These are phyloP conservation scores for Colletotrichum scovillei DNA, from an alignment of 2,329 filamentous ascomycete genomes.

Conservation along the genomic window DNA sequence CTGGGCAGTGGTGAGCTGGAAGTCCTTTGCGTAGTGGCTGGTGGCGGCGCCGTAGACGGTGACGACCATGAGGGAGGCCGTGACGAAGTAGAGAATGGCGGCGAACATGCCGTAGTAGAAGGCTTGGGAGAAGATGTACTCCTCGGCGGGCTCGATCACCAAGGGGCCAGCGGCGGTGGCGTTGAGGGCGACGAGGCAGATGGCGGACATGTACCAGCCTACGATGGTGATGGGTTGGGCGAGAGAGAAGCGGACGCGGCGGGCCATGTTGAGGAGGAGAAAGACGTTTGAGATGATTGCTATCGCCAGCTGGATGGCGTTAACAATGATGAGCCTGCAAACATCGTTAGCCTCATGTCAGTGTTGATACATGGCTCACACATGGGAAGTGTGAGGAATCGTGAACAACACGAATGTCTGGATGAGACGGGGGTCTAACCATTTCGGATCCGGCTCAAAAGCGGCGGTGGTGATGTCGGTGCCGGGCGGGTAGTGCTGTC, in stretches of 20 bases:
- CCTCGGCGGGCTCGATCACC: slow-evolving; percentile 50
- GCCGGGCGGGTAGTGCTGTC: slow-evolving; percentile 64
- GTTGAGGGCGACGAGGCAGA: slow-evolving; percentile 74
- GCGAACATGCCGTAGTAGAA: slow-evolving; percentile 90
- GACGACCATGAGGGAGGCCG: slow-evolving; percentile 79
- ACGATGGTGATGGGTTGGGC: slow-evolving; percentile 87
- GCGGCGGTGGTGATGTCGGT: slow-evolving; percentile 59
- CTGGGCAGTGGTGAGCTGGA: slow-evolving; percentile 82
- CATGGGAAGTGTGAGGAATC: neutral
- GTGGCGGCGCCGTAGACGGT: slow-evolving; percentile 82
- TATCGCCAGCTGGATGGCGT: slow-evolving; percentile 80
- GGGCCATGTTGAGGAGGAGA: slow-evolving; percentile 88
- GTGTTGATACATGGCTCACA: neutral
- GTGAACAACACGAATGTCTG: neutral
- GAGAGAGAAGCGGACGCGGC: slow-evolving; percentile 80
- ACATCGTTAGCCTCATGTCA: neutral
- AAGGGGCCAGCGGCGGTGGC: slow-evolving; percentile 74
- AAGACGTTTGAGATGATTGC: slow-evolving; percentile 85
- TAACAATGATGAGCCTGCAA: slow-evolving; percentile 75
- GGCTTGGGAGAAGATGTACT: slow-evolving; percentile 79
- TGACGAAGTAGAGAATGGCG: slow-evolving; percentile 82
- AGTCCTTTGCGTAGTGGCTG: slow-evolving; percentile 81
- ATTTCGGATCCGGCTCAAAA: slow-evolving; percentile 75
- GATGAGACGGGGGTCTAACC: slow-evolving; percentile 57
- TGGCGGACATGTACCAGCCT: slow-evolving; percentile 76